phyloP scores from a whole-genome alignment of 2,329 filamentous ascomycete species.

The Calonectria honghensis region DNA sequence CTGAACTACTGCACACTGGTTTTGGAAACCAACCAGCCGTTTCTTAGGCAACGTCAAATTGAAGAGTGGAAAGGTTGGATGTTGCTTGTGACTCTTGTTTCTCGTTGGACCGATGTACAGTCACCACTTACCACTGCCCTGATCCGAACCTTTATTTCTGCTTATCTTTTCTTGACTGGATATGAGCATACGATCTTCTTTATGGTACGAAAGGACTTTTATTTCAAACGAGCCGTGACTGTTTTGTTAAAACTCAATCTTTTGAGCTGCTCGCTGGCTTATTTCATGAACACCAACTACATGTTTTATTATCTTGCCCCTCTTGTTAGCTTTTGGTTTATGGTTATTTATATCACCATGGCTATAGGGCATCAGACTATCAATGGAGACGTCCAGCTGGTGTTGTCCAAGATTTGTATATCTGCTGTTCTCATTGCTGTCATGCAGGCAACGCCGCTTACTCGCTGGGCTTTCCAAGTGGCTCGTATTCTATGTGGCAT shows the following conservation, averaged over 20 bases:
- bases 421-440: constrained; percentile 63
- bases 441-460: constrained; percentile 46
- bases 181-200: constrained; percentile 78
- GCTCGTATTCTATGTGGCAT: constrained; percentile 66
- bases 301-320: constrained; percentile 74
- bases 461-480: constrained; percentile 50
- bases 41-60: constrained; percentile 69
- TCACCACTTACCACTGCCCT: background rate
- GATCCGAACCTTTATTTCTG: constrained; percentile 69
- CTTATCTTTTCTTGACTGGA: constrained; percentile 77
- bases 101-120: constrained; percentile 71
- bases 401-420: constrained; percentile 69
- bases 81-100: constrained; percentile 72
- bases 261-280: constrained; percentile 71
- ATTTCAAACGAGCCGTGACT: constrained; percentile 68
- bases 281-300: constrained; percentile 73
- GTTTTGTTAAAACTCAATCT: constrained; percentile 76
- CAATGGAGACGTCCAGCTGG: constrained; percentile 65
- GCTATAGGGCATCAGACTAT: constrained; percentile 54
- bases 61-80: constrained; percentile 82
- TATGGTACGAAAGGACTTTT: constrained; percentile 73
- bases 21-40: constrained; percentile 26
- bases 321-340: constrained; percentile 77
- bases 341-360: constrained; percentile 72
- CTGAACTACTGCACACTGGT: constrained; percentile 27